Evolutionary conservation across 768 basidiomycete species (phyloP).

Genomic region (Hericium rajendrae): DNA sequence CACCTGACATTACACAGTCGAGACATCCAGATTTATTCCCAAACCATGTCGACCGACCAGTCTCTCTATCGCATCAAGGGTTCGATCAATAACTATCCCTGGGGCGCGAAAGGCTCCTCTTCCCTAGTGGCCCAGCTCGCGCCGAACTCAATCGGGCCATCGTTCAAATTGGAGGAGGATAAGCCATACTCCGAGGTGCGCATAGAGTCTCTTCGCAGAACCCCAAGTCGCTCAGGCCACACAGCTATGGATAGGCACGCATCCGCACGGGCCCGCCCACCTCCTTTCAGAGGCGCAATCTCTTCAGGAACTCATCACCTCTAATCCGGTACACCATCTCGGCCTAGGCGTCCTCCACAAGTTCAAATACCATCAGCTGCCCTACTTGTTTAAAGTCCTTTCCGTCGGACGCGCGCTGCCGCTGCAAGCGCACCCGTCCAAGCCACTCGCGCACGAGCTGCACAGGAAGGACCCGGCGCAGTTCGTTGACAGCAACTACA

Average conservation of each 20-base stretch:
- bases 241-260: conserved; percentile 58
- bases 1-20: too few species aligned
- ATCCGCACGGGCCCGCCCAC: conserved; percentile 39
- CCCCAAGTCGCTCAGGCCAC: not conserved
- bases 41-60: not conserved
- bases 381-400: conserved; percentile 44
- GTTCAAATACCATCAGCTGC: conserved; percentile 41
- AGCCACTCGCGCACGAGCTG: conserved; percentile 33
- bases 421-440: conserved; percentile 51
- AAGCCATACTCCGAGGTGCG: conserved; percentile 49
- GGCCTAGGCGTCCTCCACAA: conserved; percentile 52
- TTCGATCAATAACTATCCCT: conserved; percentile 36
- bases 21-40: too few species aligned
- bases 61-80: conserved; percentile 18
- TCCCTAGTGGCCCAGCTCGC: conserved; percentile 42
- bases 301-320: conserved; percentile 26
- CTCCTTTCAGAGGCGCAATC: conserved; percentile 17
- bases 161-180: conserved; percentile 30
- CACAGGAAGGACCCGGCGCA: conserved; percentile 33
- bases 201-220: not conserved
- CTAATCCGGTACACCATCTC: conserved; percentile 22
- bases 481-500: conserved; percentile 42
- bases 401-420: conserved; percentile 41
- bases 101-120: conserved; percentile 40
- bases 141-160: conserved; percentile 17